Conservation (phyloP, 1,284 basidiomycete species). For the Papiliotrema nemorosa region DNA sequence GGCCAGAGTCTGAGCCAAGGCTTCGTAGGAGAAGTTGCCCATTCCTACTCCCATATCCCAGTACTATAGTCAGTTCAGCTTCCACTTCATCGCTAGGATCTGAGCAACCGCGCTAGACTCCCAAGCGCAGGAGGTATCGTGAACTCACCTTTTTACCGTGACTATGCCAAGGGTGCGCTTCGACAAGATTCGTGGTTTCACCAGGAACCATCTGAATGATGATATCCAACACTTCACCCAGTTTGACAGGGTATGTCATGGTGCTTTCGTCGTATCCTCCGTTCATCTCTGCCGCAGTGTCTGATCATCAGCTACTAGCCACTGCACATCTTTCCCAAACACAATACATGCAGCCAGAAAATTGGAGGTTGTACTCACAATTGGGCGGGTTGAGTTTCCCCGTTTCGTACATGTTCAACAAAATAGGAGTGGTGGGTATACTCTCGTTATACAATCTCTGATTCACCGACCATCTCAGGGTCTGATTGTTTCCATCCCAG, state of each 20-base stretch:
- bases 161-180: conserved; percentile 13
- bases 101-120: neutral
- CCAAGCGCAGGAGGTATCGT: neutral
- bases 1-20: conserved; percentile 2
- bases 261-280: conserved; percentile 8
- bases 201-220: conserved; percentile 9
- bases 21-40: conserved; percentile 12
- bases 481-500: neutral
- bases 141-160: conserved; percentile 14
- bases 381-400: too few relatives aligned
- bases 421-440: conserved; percentile 1
- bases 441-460: conserved; percentile 3
- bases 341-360: too few relatives aligned
- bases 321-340: too few relatives aligned
- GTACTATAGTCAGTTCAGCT: conserved; percentile 2
- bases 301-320: too few relatives aligned
- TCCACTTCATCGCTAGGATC: neutral
- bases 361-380: too few relatives aligned
- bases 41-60: conserved; percentile 14
- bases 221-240: conserved; percentile 11
- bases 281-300: conserved; percentile 6
- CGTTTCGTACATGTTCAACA: conserved; percentile 2
- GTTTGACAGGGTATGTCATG: conserved; percentile 8
- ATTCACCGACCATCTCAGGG: conserved; percentile 9
- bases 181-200: conserved; percentile 5